Percentiles rank a stretch among this genome's conserved stretches.
Evolutionary conservation across 2,329 filamentous ascomycete species (phyloP).

Genomic region (Alternaria sp.): DNA sequence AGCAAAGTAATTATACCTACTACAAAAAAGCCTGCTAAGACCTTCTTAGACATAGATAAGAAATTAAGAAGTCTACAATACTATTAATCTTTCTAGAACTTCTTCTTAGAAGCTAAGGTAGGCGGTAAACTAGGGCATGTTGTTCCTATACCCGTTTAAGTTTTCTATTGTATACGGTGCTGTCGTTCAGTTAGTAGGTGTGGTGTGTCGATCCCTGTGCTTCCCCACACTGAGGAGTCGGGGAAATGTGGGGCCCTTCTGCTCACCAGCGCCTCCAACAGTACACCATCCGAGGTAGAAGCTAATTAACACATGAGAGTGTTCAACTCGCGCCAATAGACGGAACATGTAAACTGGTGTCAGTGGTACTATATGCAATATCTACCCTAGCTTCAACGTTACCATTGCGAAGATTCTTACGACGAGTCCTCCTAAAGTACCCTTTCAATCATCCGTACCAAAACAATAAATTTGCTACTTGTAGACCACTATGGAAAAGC

Average conservation of each 20-base stretch:
- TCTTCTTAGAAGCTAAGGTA: too few relatives aligned
- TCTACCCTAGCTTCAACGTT: neutral
- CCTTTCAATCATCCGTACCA: neutral
- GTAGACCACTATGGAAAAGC: conserved; percentile 16
- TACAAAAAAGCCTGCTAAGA: too few relatives aligned
- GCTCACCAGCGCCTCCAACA: conserved; percentile 11
- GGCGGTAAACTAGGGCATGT: too few relatives aligned
- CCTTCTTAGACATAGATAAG: too few relatives aligned
- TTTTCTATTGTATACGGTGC: too few relatives aligned
- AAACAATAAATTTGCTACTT: too few relatives aligned
- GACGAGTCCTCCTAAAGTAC: neutral
- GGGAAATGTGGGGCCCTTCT: conserved; percentile 19
- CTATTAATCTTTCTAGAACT: too few relatives aligned
- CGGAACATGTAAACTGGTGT: neutral
- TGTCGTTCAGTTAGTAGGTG: neutral
- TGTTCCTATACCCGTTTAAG: too few relatives aligned
- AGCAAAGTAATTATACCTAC: too few relatives aligned
- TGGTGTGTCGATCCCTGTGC: conserved; percentile 1
- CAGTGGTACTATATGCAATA: neutral
- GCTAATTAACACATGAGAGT: neutral
- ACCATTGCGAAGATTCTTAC: too few relatives aligned
- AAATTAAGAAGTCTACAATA: too few relatives aligned
- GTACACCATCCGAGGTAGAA: neutral
- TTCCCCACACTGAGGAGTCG: conserved; percentile 19
- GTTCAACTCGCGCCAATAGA: neutral